phyloP scores from a whole-genome alignment of 345 rosid species.

The Chamaenerion angustifolium region DNA sequence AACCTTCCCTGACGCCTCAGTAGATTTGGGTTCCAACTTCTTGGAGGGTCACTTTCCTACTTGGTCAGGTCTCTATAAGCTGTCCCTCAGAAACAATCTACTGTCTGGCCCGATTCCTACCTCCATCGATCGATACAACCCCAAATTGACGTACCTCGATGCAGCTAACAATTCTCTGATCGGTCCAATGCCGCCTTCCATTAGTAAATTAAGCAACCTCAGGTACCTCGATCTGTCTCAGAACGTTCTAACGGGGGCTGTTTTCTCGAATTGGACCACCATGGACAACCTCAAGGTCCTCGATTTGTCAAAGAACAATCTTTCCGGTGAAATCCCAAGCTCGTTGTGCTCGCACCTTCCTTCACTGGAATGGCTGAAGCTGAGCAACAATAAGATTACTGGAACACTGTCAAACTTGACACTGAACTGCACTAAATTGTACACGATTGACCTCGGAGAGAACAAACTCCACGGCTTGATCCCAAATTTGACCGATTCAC shows the following conservation, averaged over 20 bases:
- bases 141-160: background rate
- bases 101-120: constrained; percentile 9
- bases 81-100: constrained; percentile 9
- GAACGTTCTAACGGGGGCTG: constrained; percentile 12
- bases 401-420: constrained; percentile 13
- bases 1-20: background rate
- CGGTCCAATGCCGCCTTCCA: background rate
- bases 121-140: background rate
- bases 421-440: constrained; percentile 5
- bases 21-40: constrained; percentile 8
- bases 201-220: background rate
- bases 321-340: constrained; percentile 8
- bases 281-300: constrained; percentile 1
- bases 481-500: constrained; percentile 4
- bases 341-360: constrained; percentile 6
- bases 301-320: constrained; percentile 14
- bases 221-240: constrained; percentile 9
- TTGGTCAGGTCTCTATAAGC: constrained; percentile 6
- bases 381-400: constrained; percentile 14
- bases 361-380: constrained; percentile 6
- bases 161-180: constrained; percentile 3
- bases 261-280: constrained; percentile 11
- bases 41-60: constrained; percentile 10
- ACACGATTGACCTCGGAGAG: constrained; percentile 14
- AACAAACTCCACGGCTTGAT: constrained; percentile 15